A percentile compares a stretch with the other conserved stretches of the same genome.
Evolutionary conservation across 176 grass and related monocot species (phyloP).

Genomic region (Leersia perrieri): DNA sequence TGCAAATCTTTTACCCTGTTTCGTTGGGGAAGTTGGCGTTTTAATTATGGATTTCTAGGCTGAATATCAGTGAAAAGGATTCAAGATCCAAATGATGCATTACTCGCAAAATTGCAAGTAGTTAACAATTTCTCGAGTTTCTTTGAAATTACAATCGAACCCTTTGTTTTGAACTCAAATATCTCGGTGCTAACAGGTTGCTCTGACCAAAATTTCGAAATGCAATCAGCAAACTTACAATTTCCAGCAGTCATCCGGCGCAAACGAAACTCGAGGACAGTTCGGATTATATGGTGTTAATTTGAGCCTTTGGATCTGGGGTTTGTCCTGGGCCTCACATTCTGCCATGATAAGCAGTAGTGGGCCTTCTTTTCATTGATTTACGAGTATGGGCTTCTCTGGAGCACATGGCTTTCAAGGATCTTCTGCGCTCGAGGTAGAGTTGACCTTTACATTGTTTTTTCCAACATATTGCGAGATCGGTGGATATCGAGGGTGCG

Average conservation of each 20-base stretch:
- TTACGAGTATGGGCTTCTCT: neutral
- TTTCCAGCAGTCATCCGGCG: too few species aligned
- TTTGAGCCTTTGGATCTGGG: too few species aligned
- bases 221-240: too few species aligned
- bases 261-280: too few species aligned
- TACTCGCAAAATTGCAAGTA: too few species aligned
- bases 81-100: neutral
- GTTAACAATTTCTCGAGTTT: neutral
- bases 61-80: neutral
- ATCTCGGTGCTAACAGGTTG: neutral
- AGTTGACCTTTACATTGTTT: neutral
- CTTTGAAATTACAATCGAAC: neutral
- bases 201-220: neutral
- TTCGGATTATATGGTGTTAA: too few species aligned
- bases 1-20: neutral
- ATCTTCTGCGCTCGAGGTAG: neutral
- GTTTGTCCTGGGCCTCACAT: neutral
- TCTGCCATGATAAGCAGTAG: neutral
- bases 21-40: neutral
- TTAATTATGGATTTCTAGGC: neutral
- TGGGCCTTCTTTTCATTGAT: neutral
- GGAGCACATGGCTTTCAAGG: neutral
- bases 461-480: neutral
- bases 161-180: neutral
- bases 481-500: neutral